Evolutionary conservation across 2,329 filamentous ascomycete species (phyloP).

Genomic region (Tolypocladium ophioglossoides): DNA sequence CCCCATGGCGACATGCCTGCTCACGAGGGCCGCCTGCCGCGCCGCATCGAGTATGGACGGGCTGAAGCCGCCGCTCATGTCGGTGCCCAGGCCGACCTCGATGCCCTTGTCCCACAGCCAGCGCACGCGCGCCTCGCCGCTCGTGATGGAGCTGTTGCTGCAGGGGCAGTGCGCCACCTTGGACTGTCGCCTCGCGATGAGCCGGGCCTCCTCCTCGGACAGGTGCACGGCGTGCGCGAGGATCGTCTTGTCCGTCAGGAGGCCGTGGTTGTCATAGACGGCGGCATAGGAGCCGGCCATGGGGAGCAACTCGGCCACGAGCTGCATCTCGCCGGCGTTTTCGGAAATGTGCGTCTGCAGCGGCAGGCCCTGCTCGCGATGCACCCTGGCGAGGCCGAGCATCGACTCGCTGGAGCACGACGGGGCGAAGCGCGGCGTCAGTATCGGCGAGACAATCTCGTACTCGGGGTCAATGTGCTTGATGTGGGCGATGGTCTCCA

Average conservation of each 20-base stretch:
- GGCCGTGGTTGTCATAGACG: constrained; percentile 64
- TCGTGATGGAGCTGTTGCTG: constrained; percentile 74
- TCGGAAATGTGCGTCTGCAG: constrained; percentile 89
- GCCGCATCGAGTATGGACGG: constrained; percentile 75
- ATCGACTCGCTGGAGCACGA: constrained; percentile 53
- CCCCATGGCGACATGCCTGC: constrained; percentile 56
- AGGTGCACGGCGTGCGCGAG: constrained; percentile 81
- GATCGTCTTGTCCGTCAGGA: constrained; percentile 65
- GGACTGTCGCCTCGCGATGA: constrained; percentile 50
- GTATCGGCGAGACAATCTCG: constrained; percentile 61
- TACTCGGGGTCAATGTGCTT: constrained; percentile 51
- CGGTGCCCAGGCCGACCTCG: constrained; percentile 77
- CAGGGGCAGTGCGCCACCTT: constrained; percentile 81
- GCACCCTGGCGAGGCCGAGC: constrained; percentile 51
- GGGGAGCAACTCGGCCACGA: constrained; percentile 64
- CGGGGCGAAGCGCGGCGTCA: constrained; percentile 65
- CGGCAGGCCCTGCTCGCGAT: constrained; percentile 50
- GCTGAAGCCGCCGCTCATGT: constrained; percentile 81
- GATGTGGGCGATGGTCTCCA: constrained; percentile 55
- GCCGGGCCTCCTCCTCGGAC: constrained; percentile 48
- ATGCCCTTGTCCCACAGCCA: constrained; percentile 65
- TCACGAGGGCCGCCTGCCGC: constrained; percentile 70
- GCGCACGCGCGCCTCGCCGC: constrained; percentile 66
- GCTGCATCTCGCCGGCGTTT: constrained; percentile 60
- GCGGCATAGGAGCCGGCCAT: constrained; percentile 52